These are phyloP conservation scores for Leishmania mexicana DNA, from an alignment of 208 protist genomes.

Conservation along the genomic window DNA sequence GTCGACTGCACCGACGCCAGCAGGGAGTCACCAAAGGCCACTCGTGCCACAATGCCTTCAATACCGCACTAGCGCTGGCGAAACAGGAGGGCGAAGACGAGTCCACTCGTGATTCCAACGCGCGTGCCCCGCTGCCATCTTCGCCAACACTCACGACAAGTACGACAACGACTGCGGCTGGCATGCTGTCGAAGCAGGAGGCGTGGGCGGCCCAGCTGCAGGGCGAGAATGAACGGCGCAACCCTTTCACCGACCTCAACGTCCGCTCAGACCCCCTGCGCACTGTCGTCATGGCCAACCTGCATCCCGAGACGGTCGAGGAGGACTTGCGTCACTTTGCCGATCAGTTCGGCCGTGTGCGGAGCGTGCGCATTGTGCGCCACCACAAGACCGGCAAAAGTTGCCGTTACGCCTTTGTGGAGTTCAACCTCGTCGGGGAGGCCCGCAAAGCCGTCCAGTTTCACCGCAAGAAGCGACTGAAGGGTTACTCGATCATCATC, in stretches of 20 bases:
- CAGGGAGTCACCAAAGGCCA: constrained; percentile 24
- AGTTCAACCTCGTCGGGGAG: constrained; percentile 77
- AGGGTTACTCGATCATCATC: constrained; percentile 64
- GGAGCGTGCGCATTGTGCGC: constrained; percentile 66
- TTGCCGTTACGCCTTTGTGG: constrained; percentile 82
- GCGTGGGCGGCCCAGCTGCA: constrained; percentile 32
- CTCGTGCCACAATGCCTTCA: constrained; percentile 22
- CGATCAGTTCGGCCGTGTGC: constrained; percentile 86
- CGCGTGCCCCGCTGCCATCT: neutral
- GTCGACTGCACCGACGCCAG: constrained; percentile 54
- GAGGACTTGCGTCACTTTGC: constrained; percentile 80
- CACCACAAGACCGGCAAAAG: constrained; percentile 57
- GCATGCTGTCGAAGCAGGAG: constrained; percentile 11
- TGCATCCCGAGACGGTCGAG: constrained; percentile 69
- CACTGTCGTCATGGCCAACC: constrained; percentile 74
- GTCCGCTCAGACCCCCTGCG: constrained; percentile 60
- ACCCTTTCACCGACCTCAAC: constrained; percentile 68
- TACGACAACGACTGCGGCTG: neutral
- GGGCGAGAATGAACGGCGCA: constrained; percentile 26
- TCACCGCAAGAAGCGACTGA: constrained; percentile 61
- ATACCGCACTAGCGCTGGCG: constrained; percentile 14
- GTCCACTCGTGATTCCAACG: neutral
- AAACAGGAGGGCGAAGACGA: neutral
- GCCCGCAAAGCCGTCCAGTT: constrained; percentile 56
- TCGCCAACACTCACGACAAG: neutral